Evolutionary conservation across 352 stramenopile species (phyloP).

Genomic region (Phytophthora podocarpi): DNA sequence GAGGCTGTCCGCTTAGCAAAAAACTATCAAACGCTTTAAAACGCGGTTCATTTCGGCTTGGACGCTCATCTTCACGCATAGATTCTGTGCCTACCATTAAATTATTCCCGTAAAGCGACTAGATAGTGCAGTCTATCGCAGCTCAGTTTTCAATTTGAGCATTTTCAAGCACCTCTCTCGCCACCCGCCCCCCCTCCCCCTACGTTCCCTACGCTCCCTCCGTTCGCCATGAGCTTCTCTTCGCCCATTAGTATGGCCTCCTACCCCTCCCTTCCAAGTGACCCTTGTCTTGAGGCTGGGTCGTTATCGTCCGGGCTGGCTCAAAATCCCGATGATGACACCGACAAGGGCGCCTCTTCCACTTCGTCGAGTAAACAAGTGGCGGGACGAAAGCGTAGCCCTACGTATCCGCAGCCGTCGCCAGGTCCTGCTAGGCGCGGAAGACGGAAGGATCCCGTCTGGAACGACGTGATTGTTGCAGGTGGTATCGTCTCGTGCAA

Average conservation of each 20-base stretch:
- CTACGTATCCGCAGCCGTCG: background rate
- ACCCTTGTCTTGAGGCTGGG: background rate
- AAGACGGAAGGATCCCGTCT: constrained; percentile 4
- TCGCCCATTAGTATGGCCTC: background rate
- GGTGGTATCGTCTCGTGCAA: constrained; percentile 7
- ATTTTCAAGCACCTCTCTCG: background rate
- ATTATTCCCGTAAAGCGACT: background rate
- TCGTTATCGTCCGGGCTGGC: background rate
- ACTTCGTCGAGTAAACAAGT: background rate
- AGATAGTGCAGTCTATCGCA: background rate
- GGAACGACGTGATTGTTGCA: constrained; percentile 5
- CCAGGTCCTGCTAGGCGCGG: background rate
- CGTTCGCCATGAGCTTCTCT: background rate
- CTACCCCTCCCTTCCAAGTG: too few species aligned
- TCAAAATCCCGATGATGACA: background rate
- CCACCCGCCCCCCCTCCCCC: too few species aligned
- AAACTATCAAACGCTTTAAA: background rate
- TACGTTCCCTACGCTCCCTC: background rate
- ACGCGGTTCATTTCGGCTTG: background rate
- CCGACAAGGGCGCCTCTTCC: background rate
- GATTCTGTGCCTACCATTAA: background rate
- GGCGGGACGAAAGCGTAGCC: background rate
- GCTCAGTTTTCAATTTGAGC: background rate
- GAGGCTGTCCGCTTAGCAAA: background rate
- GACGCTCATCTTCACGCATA: background rate